These are phyloP conservation scores for Phytophthora parvispora DNA, from an alignment of 352 stramenopile genomes.

Conservation along the genomic window DNA sequence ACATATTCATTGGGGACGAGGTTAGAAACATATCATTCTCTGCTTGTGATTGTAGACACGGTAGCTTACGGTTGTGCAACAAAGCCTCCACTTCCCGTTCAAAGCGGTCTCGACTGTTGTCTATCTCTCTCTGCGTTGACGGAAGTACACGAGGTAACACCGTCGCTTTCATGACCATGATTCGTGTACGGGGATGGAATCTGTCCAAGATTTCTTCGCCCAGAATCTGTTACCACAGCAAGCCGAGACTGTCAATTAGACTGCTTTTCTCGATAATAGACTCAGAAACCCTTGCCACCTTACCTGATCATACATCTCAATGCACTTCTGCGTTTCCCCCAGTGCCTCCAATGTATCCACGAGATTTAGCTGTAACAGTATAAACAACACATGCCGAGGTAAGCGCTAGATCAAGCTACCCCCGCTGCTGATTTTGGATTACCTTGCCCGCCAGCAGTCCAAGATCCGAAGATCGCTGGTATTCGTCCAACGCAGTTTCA, in stretches of 20 bases:
- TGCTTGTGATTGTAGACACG: not conserved
- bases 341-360: conserved; percentile 67
- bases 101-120: conserved; percentile 53
- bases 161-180: conserved; percentile 70
- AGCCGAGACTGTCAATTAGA: not conserved
- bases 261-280: not conserved
- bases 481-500: conserved; percentile 67
- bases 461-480: conserved; percentile 51
- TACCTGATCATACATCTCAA: conserved; percentile 65
- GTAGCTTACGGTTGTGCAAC: conserved; percentile 43
- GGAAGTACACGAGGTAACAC: conserved; percentile 76
- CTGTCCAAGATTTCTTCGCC: conserved; percentile 22
- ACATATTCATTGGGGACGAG: not conserved
- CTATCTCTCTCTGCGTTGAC: conserved; percentile 57
- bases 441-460: conserved; percentile 64
- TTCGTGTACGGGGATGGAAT: conserved; percentile 40
- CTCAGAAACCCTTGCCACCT: not conserved
- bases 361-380: conserved; percentile 52
- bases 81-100: conserved; percentile 51
- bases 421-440: not conserved
- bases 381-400: conserved; percentile 1
- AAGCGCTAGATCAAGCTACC: not conserved
- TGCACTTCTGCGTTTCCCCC: conserved; percentile 65
- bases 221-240: conserved; percentile 39
- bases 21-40: not conserved